Evolutionary conservation across 2,329 filamentous ascomycete species (phyloP), one percentile per base, ranked within the genome.

Genomic region (Botryosphaeria agaves): DNA sequence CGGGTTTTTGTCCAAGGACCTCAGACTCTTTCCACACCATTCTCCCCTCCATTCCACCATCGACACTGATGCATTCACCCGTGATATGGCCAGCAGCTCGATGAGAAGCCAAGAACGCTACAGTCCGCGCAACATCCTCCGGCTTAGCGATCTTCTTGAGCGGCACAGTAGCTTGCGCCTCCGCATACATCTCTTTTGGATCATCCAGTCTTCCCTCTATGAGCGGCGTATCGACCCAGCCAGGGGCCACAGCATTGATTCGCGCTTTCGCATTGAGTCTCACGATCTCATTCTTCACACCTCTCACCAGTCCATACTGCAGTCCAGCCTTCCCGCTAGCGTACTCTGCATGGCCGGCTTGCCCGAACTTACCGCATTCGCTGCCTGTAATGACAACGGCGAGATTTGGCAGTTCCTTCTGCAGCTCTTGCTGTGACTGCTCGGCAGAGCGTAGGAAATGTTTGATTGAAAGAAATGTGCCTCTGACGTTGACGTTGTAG

Each of bases 401-500:
- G 2, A 68, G 50, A 32, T 67, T 67, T 2, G 56, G 42, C 3
- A 68, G 34, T 35, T 64, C 57, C 19, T 43, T 42, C 2, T 43
- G 38, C 2, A 28, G 12, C 11, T 34, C 37, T 14, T 55, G 40
- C 37, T 68, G 64, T 2, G 43, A 35, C 3, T 41, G 36, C 9
- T 57, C 51, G 0, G 61, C 56, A 1, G 48, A 45, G 18, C 48
- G 55, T 5, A 70, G 46, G 42, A 69, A 69, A 35, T 68, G 61
- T 39, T 69, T 70, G 43, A 69, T 61, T 0, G 62, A 64, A 3
- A 71, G 48, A 36, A 66, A 69, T 2, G 62, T 66, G 4, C 62
- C 64, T 11, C 61, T 56, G 11, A 61, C 54, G 36, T 69, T 69
- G 14, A 55, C 53, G 14, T 50, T 48, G 38, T 67, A 66, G 1